Percentiles rank a stretch among this genome's conserved stretches.
These are phyloP conservation scores for Sugiyamaella castrensis DNA, from an alignment of 1,139 yeast species.

Conservation along the genomic window DNA sequence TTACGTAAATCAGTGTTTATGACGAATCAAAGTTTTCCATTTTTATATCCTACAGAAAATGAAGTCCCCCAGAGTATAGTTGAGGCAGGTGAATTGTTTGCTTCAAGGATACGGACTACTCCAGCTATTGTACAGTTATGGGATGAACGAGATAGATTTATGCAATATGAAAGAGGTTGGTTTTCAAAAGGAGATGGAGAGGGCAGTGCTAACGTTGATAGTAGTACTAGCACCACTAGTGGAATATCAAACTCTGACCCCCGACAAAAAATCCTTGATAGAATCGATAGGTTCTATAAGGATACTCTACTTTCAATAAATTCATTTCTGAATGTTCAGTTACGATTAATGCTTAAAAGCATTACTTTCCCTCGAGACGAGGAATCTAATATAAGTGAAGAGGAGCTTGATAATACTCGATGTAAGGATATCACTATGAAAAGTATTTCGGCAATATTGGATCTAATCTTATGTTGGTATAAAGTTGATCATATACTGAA, in stretches of 20 bases:
- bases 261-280: slow-evolving; percentile 40
- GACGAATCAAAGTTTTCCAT: slow-evolving; percentile 76
- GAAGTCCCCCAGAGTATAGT: slow-evolving; percentile 69
- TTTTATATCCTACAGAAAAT: slow-evolving; percentile 60
- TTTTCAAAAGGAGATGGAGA: slow-evolving; percentile 4
- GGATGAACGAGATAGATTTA: slow-evolving; percentile 65
- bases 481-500: slow-evolving; percentile 73
- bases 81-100: slow-evolving; percentile 71
- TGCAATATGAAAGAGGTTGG: slow-evolving; percentile 77
- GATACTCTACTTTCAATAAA: slow-evolving; percentile 53
- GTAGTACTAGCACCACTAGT: background rate
- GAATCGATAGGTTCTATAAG: slow-evolving; percentile 62
- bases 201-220: slow-evolving; percentile 14
- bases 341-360: slow-evolving; percentile 58
- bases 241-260: background rate
- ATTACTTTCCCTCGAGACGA: slow-evolving; percentile 23
- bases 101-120: slow-evolving; percentile 60
- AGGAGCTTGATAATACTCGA: slow-evolving; percentile 49
- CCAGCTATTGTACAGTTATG: slow-evolving; percentile 66
- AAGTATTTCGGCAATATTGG: slow-evolving; percentile 55
- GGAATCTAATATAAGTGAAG: slow-evolving; percentile 28
- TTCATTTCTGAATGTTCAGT: slow-evolving; percentile 59
- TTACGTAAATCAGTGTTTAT: slow-evolving; percentile 65
- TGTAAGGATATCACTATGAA: slow-evolving; percentile 65
- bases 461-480: slow-evolving; percentile 68